A percentile compares a stretch with the other conserved stretches of the same genome.
Conservation (phyloP, 1,139 yeast genomes). For the Pichia terricola region DNA sequence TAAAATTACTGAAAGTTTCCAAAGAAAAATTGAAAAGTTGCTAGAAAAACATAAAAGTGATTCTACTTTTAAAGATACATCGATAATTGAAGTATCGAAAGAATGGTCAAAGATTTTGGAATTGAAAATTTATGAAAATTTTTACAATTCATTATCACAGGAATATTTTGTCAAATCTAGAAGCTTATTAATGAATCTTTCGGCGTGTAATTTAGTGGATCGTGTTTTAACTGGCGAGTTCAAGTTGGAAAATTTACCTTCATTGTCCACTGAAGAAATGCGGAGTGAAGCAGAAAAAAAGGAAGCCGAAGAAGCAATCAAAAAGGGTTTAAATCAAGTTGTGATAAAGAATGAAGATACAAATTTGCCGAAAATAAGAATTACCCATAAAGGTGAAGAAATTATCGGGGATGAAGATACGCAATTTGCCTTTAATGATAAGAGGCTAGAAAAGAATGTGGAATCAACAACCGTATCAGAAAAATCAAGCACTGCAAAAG, state of each 20-base stretch:
- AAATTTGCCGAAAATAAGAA: slow-evolving; percentile 49
- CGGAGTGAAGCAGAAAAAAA: slow-evolving; percentile 64
- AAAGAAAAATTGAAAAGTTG: slow-evolving; percentile 2
- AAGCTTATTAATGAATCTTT: slow-evolving; percentile 42
- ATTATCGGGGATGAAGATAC: slow-evolving; percentile 47
- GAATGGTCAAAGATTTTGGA: slow-evolving; percentile 37
- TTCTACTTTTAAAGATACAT: slow-evolving; percentile 19
- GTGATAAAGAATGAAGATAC: slow-evolving; percentile 38
- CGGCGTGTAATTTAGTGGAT: slow-evolving; percentile 40
- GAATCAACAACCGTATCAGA: slow-evolving; percentile 1
- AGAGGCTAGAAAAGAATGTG: slow-evolving; percentile 26
- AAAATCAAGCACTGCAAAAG: neutral
- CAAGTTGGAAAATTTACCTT: slow-evolving; percentile 42
- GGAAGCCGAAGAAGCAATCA: slow-evolving; percentile 64
- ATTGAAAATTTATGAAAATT: slow-evolving; percentile 28
- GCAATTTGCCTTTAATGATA: slow-evolving; percentile 29
- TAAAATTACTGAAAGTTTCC: slow-evolving; percentile 3
- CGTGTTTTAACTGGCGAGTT: slow-evolving; percentile 40
- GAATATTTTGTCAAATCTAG: slow-evolving; percentile 45
- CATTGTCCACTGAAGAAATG: slow-evolving; percentile 53
- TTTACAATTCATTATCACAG: slow-evolving; percentile 18
- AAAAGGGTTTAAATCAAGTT: slow-evolving; percentile 54
- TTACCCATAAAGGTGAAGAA: slow-evolving; percentile 85
- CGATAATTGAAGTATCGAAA: slow-evolving; percentile 25
- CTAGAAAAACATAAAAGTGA: slow-evolving; percentile 5